Conservation (phyloP, 2,329 filamentous ascomycete species). For the Trichoderma sp. region DNA sequence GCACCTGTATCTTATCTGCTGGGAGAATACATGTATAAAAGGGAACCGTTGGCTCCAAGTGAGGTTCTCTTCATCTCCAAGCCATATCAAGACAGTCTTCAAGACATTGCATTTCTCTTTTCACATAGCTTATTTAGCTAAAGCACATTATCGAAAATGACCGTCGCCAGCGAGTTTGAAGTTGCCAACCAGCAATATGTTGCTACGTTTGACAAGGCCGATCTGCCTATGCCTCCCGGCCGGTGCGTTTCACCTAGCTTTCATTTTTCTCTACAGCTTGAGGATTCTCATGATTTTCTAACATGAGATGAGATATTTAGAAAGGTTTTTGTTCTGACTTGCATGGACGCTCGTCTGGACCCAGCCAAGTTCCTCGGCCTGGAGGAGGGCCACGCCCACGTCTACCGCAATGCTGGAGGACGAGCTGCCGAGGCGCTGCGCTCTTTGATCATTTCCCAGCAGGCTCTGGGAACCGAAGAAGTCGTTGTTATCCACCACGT, state of each 20-base stretch:
- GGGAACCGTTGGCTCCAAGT: not conserved
- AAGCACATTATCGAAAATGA: conserved; percentile 8
- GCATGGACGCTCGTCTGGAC: conserved; percentile 78
- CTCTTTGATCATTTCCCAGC: conserved; percentile 74
- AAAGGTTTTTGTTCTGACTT: conserved; percentile 56
- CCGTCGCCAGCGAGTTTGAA: conserved; percentile 30
- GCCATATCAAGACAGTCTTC: not conserved
- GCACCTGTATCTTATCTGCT: not conserved
- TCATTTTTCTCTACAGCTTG: not conserved
- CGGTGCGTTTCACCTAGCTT: conserved; percentile 40
- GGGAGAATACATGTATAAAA: not conserved
- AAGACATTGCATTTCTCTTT: not conserved
- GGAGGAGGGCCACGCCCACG: conserved; percentile 71
- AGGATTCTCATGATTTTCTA: not conserved
- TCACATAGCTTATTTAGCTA: no score
- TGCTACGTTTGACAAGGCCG: conserved; percentile 64
- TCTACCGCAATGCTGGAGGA: conserved; percentile 72
- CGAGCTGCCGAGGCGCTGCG: conserved; percentile 68
- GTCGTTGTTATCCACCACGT: conserved; percentile 70
- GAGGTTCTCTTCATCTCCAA: not conserved
- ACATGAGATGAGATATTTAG: conserved; percentile 23
- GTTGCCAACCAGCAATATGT: conserved; percentile 51
- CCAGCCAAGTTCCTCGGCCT: conserved; percentile 68
- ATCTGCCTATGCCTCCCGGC: conserved; percentile 62
- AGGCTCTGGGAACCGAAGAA: conserved; percentile 73